Conservation (phyloP, 2,329 filamentous ascomycete species). For the Fusarium torreyae region DNA sequence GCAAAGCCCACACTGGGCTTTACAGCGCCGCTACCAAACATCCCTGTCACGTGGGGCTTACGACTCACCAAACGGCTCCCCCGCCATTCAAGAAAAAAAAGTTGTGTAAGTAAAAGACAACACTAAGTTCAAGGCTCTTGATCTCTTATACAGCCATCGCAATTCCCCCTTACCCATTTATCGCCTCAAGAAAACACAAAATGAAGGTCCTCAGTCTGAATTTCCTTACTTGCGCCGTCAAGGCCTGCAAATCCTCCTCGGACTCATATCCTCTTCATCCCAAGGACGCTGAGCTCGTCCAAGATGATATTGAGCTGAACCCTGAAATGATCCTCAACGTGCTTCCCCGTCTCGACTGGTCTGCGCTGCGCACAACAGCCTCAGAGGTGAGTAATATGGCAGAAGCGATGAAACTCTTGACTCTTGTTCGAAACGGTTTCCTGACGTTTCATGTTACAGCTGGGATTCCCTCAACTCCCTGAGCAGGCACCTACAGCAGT, state of each 20-base stretch:
- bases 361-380: constrained; percentile 80
- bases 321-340: constrained; percentile 86
- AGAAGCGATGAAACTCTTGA: constrained; percentile 4
- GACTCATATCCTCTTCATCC: constrained; percentile 92
- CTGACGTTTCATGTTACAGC: constrained; percentile 62
- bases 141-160: background rate
- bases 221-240: constrained; percentile 96
- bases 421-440: constrained; percentile 14
- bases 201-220: constrained; percentile 99
- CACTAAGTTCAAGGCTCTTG: constrained; percentile 12
- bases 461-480: constrained; percentile 83
- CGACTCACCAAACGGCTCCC: constrained; percentile 29
- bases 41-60: constrained; percentile 53
- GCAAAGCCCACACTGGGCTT: background rate
- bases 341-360: constrained; percentile 90
- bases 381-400: constrained; percentile 74
- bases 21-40: constrained; percentile 2
- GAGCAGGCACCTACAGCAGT: constrained; percentile 73
- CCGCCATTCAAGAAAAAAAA: constrained; percentile 50
- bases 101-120: constrained; percentile 51
- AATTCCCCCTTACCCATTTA: background rate
- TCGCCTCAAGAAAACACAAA: background rate
- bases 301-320: constrained; percentile 88
- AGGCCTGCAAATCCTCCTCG: constrained; percentile 88
- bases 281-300: constrained; percentile 90